Evolutionary conservation across 495 filamentous ascomycete genomes (phyloP).

Genomic region (Talaromyces adpressus): DNA sequence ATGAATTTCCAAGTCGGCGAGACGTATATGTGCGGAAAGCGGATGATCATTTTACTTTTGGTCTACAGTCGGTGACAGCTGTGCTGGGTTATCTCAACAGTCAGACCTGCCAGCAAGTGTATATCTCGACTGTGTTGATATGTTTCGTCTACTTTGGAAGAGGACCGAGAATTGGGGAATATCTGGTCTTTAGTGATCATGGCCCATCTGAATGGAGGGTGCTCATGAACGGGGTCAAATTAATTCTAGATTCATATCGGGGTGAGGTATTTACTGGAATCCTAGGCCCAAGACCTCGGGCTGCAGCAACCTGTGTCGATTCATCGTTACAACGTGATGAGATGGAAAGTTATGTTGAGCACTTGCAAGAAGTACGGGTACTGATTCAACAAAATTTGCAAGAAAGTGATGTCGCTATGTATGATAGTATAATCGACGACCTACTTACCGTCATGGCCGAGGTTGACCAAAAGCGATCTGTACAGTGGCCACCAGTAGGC

Average conservation of each 20-base stretch:
- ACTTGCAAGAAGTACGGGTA: conserved; percentile 10
- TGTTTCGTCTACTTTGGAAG: conserved; percentile 41
- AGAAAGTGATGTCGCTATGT: conserved; percentile 5
- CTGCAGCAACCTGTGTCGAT: conserved; percentile 4
- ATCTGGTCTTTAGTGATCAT: conserved; percentile 33
- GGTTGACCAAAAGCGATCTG: conserved; percentile 15
- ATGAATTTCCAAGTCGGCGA: conserved; percentile 23
- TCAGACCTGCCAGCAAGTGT: conserved; percentile 36
- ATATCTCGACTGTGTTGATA: conserved; percentile 38
- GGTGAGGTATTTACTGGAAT: conserved; percentile 24
- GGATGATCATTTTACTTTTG: conserved; percentile 38
- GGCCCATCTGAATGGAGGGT: conserved; percentile 37
- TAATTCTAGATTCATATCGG: conserved; percentile 20
- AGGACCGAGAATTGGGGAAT: conserved; percentile 30
- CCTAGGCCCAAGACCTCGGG: conserved; percentile 12
- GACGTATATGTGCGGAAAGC: conserved; percentile 28
- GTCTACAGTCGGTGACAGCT: conserved; percentile 33
- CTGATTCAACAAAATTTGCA: conserved; percentile 11
- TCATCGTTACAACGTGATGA: conserved; percentile 12
- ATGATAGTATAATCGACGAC: conserved; percentile 9
- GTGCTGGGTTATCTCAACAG: conserved; percentile 27
- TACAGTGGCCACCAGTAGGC: conserved; percentile 6
- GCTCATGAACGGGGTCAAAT: conserved; percentile 35
- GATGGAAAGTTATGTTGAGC: conserved; percentile 13
- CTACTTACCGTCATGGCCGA: conserved; percentile 16